phyloP scores from a whole-genome alignment of 495 filamentous ascomycete species.

The Penicillium crystallinum region DNA sequence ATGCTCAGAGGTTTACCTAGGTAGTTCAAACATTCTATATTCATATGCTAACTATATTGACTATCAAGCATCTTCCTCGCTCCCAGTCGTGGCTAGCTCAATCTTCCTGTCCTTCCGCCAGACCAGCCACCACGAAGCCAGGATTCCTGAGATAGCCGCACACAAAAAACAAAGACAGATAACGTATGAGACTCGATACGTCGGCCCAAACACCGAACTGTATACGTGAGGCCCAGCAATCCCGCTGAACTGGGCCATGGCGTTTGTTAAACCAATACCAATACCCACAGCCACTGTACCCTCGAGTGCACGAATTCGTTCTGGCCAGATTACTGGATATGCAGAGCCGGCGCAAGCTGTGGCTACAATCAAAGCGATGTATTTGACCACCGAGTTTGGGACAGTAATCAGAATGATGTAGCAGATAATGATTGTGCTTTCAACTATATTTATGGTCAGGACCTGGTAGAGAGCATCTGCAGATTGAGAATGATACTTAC shows the following conservation, averaged over 20 bases:
- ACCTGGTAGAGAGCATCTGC: too few species aligned
- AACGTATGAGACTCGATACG: slow-evolving; percentile 32
- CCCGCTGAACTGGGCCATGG: slow-evolving; percentile 42
- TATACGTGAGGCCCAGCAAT: slow-evolving; percentile 41
- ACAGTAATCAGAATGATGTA: slow-evolving; percentile 43
- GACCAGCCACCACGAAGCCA: slow-evolving; percentile 32
- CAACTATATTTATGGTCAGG: slow-evolving; percentile 22
- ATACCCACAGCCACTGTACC: slow-evolving; percentile 37
- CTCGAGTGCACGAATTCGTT: slow-evolving; percentile 38
- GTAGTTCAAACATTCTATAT: too few species aligned
- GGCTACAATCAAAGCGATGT: slow-evolving; percentile 36
- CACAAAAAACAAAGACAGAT: slow-evolving; percentile 37
- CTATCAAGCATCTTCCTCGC: background rate
- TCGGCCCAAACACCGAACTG: slow-evolving; percentile 36
- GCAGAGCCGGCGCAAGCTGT: slow-evolving; percentile 34
- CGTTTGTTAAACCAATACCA: slow-evolving; percentile 42
- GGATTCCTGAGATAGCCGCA: slow-evolving; percentile 29
- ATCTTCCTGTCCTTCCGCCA: slow-evolving; percentile 23
- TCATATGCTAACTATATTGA: too few species aligned
- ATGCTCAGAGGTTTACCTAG: too few species aligned
- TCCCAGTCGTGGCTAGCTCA: background rate
- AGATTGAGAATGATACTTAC: slow-evolving; percentile 17
- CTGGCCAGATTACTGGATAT: slow-evolving; percentile 44
- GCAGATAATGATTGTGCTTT: slow-evolving; percentile 37
- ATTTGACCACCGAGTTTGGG: slow-evolving; percentile 33